Conservation (phyloP, 2,329 filamentous ascomycete species). For the Botrytis hyacinthi region DNA sequence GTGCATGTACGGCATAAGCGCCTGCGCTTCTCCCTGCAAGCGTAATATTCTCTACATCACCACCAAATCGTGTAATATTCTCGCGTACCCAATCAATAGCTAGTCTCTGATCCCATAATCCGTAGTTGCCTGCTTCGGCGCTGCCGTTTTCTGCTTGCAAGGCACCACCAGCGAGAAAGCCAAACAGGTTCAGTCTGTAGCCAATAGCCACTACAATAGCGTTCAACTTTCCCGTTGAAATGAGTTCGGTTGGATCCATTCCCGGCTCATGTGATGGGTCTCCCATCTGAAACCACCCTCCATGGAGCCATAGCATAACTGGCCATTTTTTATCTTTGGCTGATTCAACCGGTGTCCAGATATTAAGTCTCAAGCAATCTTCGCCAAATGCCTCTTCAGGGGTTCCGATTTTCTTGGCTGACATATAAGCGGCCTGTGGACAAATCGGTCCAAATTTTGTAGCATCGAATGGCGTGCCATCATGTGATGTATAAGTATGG, state of each 20-base stretch:
- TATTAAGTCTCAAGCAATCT: slow-evolving; percentile 50
- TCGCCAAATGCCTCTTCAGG: slow-evolving; percentile 41
- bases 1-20: slow-evolving; percentile 48
- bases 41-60: slow-evolving; percentile 52
- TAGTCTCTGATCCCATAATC: slow-evolving; percentile 58
- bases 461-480: slow-evolving; percentile 40
- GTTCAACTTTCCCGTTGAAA: slow-evolving; percentile 31
- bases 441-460: slow-evolving; percentile 43
- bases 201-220: slow-evolving; percentile 22
- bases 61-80: slow-evolving; percentile 58
- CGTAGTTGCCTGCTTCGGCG: slow-evolving; percentile 40
- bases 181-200: slow-evolving; percentile 38
- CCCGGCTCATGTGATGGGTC: slow-evolving; percentile 44
- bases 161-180: slow-evolving; percentile 36
- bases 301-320: slow-evolving; percentile 43
- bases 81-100: slow-evolving; percentile 57
- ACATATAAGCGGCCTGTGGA: slow-evolving; percentile 38
- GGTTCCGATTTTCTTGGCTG: slow-evolving; percentile 31
- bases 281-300: slow-evolving; percentile 50
- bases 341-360: slow-evolving; percentile 45
- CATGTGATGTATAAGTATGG: slow-evolving; percentile 35
- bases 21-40: slow-evolving; percentile 55
- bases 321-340: slow-evolving; percentile 16
- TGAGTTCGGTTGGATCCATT: slow-evolving; percentile 47
- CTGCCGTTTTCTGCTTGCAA: slow-evolving; percentile 46